A percentile compares a stretch with the other conserved stretches of the same genome.
phyloP scores from a whole-genome alignment of 306 rosid species.

The Prunus mira region DNA sequence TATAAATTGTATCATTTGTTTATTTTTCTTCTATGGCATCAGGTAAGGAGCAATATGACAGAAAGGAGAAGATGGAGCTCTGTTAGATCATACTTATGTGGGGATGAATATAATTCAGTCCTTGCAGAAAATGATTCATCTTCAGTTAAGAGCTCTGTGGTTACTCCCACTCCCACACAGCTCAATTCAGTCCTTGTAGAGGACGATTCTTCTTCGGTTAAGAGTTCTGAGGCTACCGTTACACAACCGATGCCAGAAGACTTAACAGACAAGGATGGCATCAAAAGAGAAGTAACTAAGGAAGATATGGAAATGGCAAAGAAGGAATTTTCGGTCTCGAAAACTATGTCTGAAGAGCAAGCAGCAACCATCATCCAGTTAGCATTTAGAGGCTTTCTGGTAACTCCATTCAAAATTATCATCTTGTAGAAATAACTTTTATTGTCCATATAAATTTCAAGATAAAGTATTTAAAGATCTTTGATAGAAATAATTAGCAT shows the following conservation, averaged over 20 bases:
- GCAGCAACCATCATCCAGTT: slow-evolving; percentile 77
- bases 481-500: background rate
- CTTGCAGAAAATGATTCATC: slow-evolving; percentile 70
- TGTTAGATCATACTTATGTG: slow-evolving; percentile 84
- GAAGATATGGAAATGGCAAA: slow-evolving; percentile 31
- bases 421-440: background rate
- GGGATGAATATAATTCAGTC: slow-evolving; percentile 75
- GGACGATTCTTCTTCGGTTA: slow-evolving; percentile 61
- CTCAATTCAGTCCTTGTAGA: slow-evolving; percentile 62
- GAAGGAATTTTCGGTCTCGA: slow-evolving; percentile 8
- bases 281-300: slow-evolving; percentile 42
- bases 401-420: slow-evolving; percentile 18
- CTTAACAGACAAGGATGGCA: slow-evolving; percentile 25
- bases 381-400: slow-evolving; percentile 72
- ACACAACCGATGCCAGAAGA: slow-evolving; percentile 45
- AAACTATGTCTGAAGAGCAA: slow-evolving; percentile 46
- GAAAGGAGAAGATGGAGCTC: slow-evolving; percentile 73
- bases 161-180: slow-evolving; percentile 27
- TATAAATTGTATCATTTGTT: background rate
- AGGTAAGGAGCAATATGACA: slow-evolving; percentile 52
- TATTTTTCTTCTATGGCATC: slow-evolving; percentile 6
- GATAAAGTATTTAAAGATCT: background rate
- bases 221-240: slow-evolving; percentile 60
- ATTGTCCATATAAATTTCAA: background rate
- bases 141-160: slow-evolving; percentile 60